These are phyloP conservation scores for Aciculosporium take DNA, from an alignment of 2,329 filamentous ascomycete species.

Conservation along the genomic window DNA sequence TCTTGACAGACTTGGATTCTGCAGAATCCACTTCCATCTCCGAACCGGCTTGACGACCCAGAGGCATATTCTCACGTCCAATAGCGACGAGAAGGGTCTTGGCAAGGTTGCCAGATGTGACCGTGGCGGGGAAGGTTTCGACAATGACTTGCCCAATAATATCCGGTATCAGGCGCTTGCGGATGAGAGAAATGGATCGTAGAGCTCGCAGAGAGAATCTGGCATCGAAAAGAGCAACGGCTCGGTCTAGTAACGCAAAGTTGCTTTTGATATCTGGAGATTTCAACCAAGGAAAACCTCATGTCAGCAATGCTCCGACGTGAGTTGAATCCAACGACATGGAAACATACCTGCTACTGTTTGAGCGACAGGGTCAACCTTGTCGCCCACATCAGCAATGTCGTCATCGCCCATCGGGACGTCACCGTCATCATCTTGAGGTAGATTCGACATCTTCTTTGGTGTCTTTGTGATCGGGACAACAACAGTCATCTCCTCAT, in stretches of 20 bases:
- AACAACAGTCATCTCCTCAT: slow-evolving; percentile 71
- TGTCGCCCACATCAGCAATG: slow-evolving; percentile 37
- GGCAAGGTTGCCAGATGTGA: slow-evolving; percentile 48
- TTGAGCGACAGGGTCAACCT: slow-evolving; percentile 47
- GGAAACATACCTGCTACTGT: slow-evolving; percentile 40
- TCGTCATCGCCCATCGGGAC: slow-evolving; percentile 54
- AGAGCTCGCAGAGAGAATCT: slow-evolving; percentile 90
- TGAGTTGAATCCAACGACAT: background rate
- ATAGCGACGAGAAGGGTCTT: slow-evolving; percentile 58
- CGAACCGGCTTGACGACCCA: slow-evolving; percentile 40
- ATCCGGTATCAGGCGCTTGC: slow-evolving; percentile 75
- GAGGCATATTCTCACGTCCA: slow-evolving; percentile 49
- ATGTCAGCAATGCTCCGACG: slow-evolving; percentile 2
- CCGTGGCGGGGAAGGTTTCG: slow-evolving; percentile 57
- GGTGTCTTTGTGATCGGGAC: slow-evolving; percentile 57
- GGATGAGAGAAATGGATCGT: slow-evolving; percentile 86
- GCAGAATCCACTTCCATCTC: slow-evolving; percentile 62
- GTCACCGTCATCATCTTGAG: slow-evolving; percentile 51
- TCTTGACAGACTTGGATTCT: slow-evolving; percentile 41
- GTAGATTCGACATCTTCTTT: slow-evolving; percentile 41
- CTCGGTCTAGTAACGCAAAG: slow-evolving; percentile 80
- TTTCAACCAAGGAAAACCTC: slow-evolving; percentile 6
- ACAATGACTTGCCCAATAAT: slow-evolving; percentile 69
- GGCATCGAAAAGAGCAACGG: slow-evolving; percentile 83
- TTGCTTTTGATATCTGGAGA: slow-evolving; percentile 80